Conservation (phyloP, 1,139 yeast genomes). For the Saccharomycopsis crataegensis region DNA sequence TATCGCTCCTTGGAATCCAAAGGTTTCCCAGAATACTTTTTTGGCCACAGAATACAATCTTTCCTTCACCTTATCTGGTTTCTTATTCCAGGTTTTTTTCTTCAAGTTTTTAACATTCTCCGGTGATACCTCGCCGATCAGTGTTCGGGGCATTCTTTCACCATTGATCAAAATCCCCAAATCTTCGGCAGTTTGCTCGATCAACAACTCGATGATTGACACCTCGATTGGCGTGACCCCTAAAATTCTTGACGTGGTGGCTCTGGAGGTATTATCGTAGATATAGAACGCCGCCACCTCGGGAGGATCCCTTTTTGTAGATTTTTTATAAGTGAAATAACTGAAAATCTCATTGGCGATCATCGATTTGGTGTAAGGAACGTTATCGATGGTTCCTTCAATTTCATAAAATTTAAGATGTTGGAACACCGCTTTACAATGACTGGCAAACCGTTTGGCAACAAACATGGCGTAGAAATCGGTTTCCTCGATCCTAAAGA, state of each 20-base stretch:
- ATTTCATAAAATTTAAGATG: background rate
- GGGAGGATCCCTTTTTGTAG: background rate
- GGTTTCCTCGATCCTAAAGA: background rate
- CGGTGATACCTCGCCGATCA: background rate
- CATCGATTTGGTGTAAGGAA: background rate
- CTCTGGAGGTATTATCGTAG: background rate
- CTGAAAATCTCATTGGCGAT: background rate
- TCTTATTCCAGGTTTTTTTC: slow-evolving; percentile 3
- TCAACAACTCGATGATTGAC: background rate
- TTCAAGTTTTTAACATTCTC: background rate
- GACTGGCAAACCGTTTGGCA: background rate
- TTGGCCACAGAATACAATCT: slow-evolving; percentile 1
- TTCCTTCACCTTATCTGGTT: background rate
- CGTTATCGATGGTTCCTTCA: background rate
- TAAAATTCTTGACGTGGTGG: background rate
- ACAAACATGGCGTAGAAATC: background rate
- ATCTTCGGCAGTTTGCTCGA: background rate
- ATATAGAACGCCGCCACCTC: background rate
- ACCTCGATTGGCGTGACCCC: background rate
- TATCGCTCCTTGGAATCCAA: background rate
- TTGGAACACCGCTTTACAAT: background rate
- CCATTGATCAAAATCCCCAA: slow-evolving; percentile 3
- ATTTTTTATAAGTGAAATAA: background rate
- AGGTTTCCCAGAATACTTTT: background rate
- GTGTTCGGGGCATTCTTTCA: background rate